These are phyloP conservation scores for Anastatica hierochuntica DNA, from an alignment of 345 rosid species.

Conservation along the genomic window DNA sequence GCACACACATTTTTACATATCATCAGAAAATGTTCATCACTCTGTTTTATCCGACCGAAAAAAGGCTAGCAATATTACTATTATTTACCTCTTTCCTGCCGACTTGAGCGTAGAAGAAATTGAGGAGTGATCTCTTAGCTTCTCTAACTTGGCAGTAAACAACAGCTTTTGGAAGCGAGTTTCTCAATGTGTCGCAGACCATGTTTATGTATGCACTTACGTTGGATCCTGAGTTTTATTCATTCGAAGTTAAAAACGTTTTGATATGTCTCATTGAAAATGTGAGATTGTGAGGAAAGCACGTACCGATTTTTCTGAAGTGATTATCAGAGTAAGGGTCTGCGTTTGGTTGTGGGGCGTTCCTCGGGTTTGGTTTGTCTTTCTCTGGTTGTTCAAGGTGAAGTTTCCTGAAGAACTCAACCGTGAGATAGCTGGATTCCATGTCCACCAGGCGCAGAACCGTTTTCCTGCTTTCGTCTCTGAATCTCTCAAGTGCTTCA, in stretches of 20 bases:
- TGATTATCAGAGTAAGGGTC: slow-evolving; percentile 70
- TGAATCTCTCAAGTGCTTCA: slow-evolving; percentile 86
- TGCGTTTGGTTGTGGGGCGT: slow-evolving; percentile 35
- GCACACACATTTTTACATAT: slow-evolving; percentile 22
- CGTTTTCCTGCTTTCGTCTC: slow-evolving; percentile 86
- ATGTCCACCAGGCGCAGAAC: slow-evolving; percentile 84
- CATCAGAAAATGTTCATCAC: background rate
- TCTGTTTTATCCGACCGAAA: too few relatives aligned
- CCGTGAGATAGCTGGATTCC: slow-evolving; percentile 96
- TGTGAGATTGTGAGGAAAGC: too few relatives aligned
- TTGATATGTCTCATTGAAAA: background rate
- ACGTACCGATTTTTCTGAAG: slow-evolving; percentile 84
- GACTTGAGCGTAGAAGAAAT: slow-evolving; percentile 72
- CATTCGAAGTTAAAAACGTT: background rate
- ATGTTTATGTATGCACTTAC: slow-evolving; percentile 81
- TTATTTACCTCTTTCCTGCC: slow-evolving; percentile 94
- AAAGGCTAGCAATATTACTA: too few relatives aligned
- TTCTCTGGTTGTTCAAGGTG: slow-evolving; percentile 82
- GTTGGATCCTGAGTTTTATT: slow-evolving; percentile 76
- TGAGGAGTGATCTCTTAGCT: slow-evolving; percentile 87
- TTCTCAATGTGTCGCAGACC: slow-evolving; percentile 86
- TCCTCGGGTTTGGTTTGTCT: slow-evolving; percentile 34
- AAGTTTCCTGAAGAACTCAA: slow-evolving; percentile 93
- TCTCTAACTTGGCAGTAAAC: slow-evolving; percentile 93
- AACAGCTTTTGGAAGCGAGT: slow-evolving; percentile 91